Conservation (phyloP, 2,329 filamentous ascomycete species). For the Arthrobotrys megalospora region DNA sequence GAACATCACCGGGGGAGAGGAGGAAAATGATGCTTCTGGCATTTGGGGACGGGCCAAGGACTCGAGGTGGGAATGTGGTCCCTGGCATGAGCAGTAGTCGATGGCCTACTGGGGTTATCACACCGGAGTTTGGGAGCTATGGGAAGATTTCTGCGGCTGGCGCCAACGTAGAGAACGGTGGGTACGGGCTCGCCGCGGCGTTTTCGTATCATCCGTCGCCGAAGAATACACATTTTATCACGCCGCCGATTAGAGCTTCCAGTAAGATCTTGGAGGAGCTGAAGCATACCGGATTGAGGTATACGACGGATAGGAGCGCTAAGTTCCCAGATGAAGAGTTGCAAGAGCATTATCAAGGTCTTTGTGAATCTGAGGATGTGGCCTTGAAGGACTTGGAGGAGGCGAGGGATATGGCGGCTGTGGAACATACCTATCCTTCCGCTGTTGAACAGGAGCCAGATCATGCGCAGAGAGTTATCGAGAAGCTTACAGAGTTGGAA, state of each 20-base stretch:
- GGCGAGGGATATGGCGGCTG: slow-evolving; percentile 42
- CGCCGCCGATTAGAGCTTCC: slow-evolving; percentile 55
- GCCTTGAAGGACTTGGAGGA: slow-evolving; percentile 54
- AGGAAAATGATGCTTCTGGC: slow-evolving; percentile 52
- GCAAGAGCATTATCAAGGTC: slow-evolving; percentile 56
- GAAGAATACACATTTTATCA: slow-evolving; percentile 56
- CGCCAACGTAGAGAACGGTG: not conserved
- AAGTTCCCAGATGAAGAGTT: slow-evolving; percentile 56
- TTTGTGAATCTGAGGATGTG: slow-evolving; percentile 48
- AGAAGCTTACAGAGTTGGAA: slow-evolving; percentile 57
- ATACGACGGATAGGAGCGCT: slow-evolving; percentile 32
- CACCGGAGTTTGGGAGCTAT: slow-evolving; percentile 53
- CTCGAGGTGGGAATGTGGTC: slow-evolving; percentile 50
- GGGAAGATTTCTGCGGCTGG: slow-evolving; percentile 38
- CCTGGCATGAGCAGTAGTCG: slow-evolving; percentile 52
- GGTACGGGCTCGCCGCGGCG: slow-evolving; percentile 51
- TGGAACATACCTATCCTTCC: slow-evolving; percentile 46
- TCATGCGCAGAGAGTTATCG: slow-evolving; percentile 48
- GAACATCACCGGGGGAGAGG: slow-evolving; percentile 44
- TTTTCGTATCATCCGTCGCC: slow-evolving; percentile 58
- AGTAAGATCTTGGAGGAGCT: slow-evolving; percentile 56
- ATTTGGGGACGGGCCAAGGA: slow-evolving; percentile 32
- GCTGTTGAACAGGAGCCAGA: slow-evolving; percentile 37
- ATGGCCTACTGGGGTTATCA: slow-evolving; percentile 50
- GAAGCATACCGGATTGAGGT: slow-evolving; percentile 48